A percentile compares a stretch with the other conserved stretches of the same genome.
Conservation (phyloP, 2,329 filamentous ascomycete genomes). For the Colletotrichum sp. region DNA sequence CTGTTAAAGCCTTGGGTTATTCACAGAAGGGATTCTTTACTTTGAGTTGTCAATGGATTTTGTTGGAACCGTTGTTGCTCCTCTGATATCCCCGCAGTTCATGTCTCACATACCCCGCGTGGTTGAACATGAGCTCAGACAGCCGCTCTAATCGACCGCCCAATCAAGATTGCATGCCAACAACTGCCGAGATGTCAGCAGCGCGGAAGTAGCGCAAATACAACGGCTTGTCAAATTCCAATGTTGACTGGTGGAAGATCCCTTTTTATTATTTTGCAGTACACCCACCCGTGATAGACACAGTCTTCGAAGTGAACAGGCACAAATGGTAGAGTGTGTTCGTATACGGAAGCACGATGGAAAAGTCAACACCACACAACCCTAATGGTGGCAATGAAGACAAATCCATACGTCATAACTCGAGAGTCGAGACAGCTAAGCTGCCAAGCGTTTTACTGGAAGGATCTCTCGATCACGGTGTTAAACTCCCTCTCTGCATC, state of each 20-base stretch:
- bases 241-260: not conserved
- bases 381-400: not conserved
- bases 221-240: not conserved
- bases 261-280: not conserved
- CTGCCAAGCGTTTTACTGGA: not conserved
- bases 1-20: fast-evolving
- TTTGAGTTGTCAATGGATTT: not conserved
- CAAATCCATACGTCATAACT: fast-evolving
- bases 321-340: fast-evolving
- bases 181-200: not conserved
- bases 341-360: not conserved
- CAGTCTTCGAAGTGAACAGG: not conserved
- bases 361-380: not conserved
- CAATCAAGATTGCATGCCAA: not conserved
- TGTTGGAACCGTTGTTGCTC: not conserved
- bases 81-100: not conserved
- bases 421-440: not conserved
- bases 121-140: not conserved
- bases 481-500: not conserved
- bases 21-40: fast-evolving
- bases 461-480: not conserved
- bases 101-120: not conserved
- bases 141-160: not conserved
- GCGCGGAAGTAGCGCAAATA: not conserved
- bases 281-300: not conserved